Evolutionary conservation across 257 asterid genomes (phyloP), one percentile per base, ranked within the genome.

Genomic region (Cynanchum wilfordii): DNA sequence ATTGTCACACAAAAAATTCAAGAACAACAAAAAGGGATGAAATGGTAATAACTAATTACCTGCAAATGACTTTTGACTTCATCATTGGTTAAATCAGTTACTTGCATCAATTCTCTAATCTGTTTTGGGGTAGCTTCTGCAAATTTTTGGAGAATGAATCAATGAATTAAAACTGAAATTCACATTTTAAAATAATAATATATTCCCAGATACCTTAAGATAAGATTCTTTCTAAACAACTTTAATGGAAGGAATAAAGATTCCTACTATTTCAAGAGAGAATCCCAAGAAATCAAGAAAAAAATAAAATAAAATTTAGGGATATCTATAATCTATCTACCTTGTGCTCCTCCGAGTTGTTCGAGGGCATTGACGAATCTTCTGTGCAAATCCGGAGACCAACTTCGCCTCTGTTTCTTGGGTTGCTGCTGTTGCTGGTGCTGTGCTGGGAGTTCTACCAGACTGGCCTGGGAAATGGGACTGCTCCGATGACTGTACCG

Each of bases 351-450:
- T 30, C 96, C 96, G 71, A 90, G 90, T 40, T 81, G 79, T 0
- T 79, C 73, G 10, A 89, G 86, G 9, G 92, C 97, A 58, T 78
- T 76, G 20, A 90, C 84, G 65, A 90, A 90, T 56, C 78, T 71
- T 27, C 67, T 73, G 70, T 90, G 97, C 85, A 90, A 62, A 30
- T 87, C 92, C 0, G 87, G 85, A 0, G 93, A 87, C 97, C 96
- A 90, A 67, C 90, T 87, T 0, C 93, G 91, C 82, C 95, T 82
- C 73, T 80, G 87, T 70, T 90, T 90, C 90, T 79, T 88, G 54
- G 19, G 60, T 50, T 52, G 76, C 30, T 42, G 66, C 66, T 8
- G 38, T 4, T 65, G 79, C 3, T 25, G 52, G 52, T n/a, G n/a
- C n/a, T 19, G 51, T 63, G 3, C 40, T 15, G 2, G 76, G 84